Evolutionary conservation across 805 yeast genomes (phyloP).

Genomic region (Sugiyamaella floridensis): DNA sequence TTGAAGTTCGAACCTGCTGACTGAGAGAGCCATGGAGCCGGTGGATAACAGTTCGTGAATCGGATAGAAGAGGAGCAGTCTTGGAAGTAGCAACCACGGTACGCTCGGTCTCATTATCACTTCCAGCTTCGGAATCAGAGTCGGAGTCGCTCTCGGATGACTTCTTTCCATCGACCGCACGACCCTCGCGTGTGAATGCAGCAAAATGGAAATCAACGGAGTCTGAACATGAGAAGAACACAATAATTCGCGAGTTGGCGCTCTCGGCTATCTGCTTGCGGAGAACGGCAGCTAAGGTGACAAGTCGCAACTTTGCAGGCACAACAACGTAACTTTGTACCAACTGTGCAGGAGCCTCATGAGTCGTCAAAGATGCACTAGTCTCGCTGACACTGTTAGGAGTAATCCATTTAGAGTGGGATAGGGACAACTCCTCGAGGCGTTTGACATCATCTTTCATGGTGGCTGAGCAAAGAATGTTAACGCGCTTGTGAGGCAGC

Average conservation of each 20-base stretch:
- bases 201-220: slow-evolving; percentile 91
- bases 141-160: neutral
- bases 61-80: slow-evolving; percentile 48
- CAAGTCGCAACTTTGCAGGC: slow-evolving; percentile 87
- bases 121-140: slow-evolving; percentile 13
- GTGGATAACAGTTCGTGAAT: slow-evolving; percentile 41
- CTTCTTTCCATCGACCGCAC: slow-evolving; percentile 4
- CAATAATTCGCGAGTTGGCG: slow-evolving; percentile 39
- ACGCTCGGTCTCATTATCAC: slow-evolving; percentile 12
- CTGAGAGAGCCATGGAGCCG: slow-evolving; percentile 87
- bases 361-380: neutral
- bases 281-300: slow-evolving; percentile 64
- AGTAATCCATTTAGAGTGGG: slow-evolving; percentile 65
- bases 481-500: slow-evolving; percentile 65
- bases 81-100: slow-evolving; percentile 34
- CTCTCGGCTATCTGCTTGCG: slow-evolving; percentile 32
- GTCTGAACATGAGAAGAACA: slow-evolving; percentile 89
- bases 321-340: slow-evolving; percentile 73
- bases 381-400: slow-evolving; percentile 30
- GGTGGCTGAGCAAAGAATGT: slow-evolving; percentile 91
- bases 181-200: slow-evolving; percentile 58
- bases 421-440: slow-evolving; percentile 69
- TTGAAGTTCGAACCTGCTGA: slow-evolving; percentile 75
- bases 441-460: slow-evolving; percentile 72
- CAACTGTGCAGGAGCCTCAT: slow-evolving; percentile 84